Conservation (phyloP, 768 basidiomycete genomes). For the Xerocomellus chrysenteron region DNA sequence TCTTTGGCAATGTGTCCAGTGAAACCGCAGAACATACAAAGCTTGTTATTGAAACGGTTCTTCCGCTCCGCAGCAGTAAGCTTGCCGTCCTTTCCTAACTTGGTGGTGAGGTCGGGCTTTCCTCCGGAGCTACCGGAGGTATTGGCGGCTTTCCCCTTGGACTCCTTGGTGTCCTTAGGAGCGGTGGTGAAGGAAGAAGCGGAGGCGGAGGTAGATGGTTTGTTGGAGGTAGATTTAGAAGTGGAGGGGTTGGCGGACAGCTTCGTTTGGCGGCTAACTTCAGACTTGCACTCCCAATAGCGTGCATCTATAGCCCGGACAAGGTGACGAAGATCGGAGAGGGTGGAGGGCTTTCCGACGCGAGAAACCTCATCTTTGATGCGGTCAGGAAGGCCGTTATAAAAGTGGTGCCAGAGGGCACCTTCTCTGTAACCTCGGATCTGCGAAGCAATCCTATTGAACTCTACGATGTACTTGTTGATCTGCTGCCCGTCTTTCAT, state of each 20-base stretch:
- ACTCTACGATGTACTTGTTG: not conserved
- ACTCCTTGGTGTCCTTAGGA: too few species aligned
- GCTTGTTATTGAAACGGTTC: too few species aligned
- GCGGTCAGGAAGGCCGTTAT: constrained; percentile 7
- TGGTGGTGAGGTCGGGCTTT: not conserved
- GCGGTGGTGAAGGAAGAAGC: too few species aligned
- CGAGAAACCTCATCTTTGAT: not conserved
- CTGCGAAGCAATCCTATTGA: constrained; percentile 4
- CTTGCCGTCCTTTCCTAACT: too few species aligned
- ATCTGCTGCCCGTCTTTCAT: too few species aligned
- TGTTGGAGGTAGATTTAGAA: too few species aligned
- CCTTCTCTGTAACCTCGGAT: constrained; percentile 1
- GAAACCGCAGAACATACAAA: too few species aligned
- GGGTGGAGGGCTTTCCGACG: constrained; percentile 1
- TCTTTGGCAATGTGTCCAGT: too few species aligned
- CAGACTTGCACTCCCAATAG: constrained; percentile 13
- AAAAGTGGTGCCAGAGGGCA: not conserved
- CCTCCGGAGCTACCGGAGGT: too few species aligned
- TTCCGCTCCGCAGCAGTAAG: too few species aligned
- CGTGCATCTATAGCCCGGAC: constrained; percentile 4
- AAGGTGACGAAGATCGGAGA: not conserved
- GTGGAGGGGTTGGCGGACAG: not conserved
- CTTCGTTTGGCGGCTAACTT: not conserved
- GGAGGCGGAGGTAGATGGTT: too few species aligned
- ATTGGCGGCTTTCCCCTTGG: too few species aligned